phyloP scores from a whole-genome alignment of 257 asterid genomes.

The Mitragyna speciosa region DNA sequence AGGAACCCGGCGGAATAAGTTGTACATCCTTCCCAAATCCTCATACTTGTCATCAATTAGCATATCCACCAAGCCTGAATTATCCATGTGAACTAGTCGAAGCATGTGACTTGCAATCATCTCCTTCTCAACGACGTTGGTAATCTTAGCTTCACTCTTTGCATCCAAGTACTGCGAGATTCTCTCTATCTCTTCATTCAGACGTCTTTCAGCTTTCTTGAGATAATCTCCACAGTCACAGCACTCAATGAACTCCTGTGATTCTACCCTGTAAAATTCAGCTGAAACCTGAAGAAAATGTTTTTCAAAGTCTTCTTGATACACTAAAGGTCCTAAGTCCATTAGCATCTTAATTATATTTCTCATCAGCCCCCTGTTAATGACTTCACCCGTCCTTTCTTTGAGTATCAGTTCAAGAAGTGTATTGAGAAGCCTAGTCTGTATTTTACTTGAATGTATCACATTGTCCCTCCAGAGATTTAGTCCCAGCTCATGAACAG shows the following conservation, averaged over 20 bases:
- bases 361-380: constrained; percentile 86
- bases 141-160: constrained; percentile 67
- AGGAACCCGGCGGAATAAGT: constrained; percentile 63
- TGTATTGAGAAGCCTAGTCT: constrained; percentile 61
- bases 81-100: constrained; percentile 81
- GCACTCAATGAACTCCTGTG: constrained; percentile 81
- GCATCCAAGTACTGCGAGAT: constrained; percentile 78
- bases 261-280: constrained; percentile 77
- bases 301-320: constrained; percentile 83
- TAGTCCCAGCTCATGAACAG: constrained; percentile 86
- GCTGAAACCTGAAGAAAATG: constrained; percentile 83
- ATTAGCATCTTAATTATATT: constrained; percentile 75
- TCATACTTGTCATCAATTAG: constrained; percentile 72
- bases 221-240: constrained; percentile 86
- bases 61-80: constrained; percentile 85
- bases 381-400: constrained; percentile 83
- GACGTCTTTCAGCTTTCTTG: constrained; percentile 78
- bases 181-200: constrained; percentile 84
- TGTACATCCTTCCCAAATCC: constrained; percentile 85
- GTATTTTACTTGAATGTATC: constrained; percentile 68
- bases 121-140: constrained; percentile 77
- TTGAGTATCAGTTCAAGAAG: constrained; percentile 65
- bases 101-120: constrained; percentile 89
- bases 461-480: constrained; percentile 86
- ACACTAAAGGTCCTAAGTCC: constrained; percentile 81